Evolutionary conservation across 768 basidiomycete genomes (phyloP).

Genomic region (Boletus tylopilopsis): DNA sequence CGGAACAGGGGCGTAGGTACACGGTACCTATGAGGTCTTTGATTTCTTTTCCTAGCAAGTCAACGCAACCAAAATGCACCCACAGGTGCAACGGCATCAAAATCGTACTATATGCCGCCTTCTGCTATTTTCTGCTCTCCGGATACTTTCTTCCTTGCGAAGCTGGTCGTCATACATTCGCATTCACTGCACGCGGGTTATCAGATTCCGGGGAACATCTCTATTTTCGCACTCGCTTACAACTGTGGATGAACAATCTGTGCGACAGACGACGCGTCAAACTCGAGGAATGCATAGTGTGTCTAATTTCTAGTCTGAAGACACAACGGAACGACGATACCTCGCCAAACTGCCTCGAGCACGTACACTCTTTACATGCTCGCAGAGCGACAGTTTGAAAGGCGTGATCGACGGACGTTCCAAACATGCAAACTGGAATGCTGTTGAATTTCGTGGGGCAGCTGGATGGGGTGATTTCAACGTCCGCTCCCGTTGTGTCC

Average conservation of each 20-base stretch:
- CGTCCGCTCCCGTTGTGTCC: no score
- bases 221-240: conserved; percentile 98
- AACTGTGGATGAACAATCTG: conserved; percentile 94
- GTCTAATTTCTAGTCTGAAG: conserved; percentile 88
- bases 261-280: conserved; percentile 83
- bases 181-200: conserved; percentile 57
- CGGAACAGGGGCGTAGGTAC: no score
- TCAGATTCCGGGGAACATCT: conserved; percentile 68
- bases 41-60: conserved; percentile 34
- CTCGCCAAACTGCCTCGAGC: conserved; percentile 91
- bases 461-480: no score
- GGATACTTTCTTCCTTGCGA: conserved; percentile 69
- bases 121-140: conserved; percentile 65
- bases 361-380: no score
- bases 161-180: conserved; percentile 41
- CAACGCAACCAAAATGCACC: conserved; percentile 30
- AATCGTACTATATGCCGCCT: conserved; percentile 84
- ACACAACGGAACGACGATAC: conserved; percentile 71
- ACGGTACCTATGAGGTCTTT: conserved; percentile 21
- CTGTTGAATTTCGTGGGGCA: no score
- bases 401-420: no score
- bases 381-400: no score
- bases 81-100: conserved; percentile 80
- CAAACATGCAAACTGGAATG: no score
- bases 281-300: conserved; percentile 96